Percentiles rank a stretch among this genome's conserved stretches.
phyloP scores from a whole-genome alignment of 2,329 filamentous ascomycete genomes.

The Fusarium decemcellulare region DNA sequence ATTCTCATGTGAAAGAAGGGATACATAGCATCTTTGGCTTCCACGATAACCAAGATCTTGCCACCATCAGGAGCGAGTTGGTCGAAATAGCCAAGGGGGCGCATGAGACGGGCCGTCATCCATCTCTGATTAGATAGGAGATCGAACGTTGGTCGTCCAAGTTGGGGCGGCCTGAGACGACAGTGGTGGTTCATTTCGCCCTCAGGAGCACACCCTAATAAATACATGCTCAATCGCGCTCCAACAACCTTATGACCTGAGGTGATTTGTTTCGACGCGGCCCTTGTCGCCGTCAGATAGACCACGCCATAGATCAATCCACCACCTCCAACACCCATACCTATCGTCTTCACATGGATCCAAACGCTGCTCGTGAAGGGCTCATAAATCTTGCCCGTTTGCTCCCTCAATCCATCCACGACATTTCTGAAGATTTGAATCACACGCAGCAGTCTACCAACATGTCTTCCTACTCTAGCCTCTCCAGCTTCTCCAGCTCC shows the following conservation, averaged over 20 bases:
- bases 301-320: constrained; percentile 46
- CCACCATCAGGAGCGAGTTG: constrained; percentile 26
- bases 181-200: constrained; percentile 28
- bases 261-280: constrained; percentile 42
- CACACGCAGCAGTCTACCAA: constrained; percentile 4
- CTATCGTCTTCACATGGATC: constrained; percentile 8
- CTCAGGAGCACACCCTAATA: constrained; percentile 32
- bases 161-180: constrained; percentile 40
- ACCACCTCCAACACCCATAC: constrained; percentile 21
- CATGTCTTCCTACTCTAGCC: constrained; percentile 41
- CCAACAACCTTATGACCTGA: constrained; percentile 44
- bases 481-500: constrained; percentile 30
- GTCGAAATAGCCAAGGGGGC: constrained; percentile 21
- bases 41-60: constrained; percentile 15
- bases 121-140: constrained; percentile 29
- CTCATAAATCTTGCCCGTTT: constrained; percentile 6
- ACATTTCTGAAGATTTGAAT: not conserved
- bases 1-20: not conserved
- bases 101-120: constrained; percentile 20
- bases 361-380: constrained; percentile 9
- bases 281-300: constrained; percentile 39
- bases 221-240: constrained; percentile 48
- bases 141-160: constrained; percentile 38
- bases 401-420: not conserved
- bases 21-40: not conserved